These are phyloP conservation scores for Podaxis sp. DNA, from an alignment of 768 basidiomycete genomes.

Conservation along the genomic window DNA sequence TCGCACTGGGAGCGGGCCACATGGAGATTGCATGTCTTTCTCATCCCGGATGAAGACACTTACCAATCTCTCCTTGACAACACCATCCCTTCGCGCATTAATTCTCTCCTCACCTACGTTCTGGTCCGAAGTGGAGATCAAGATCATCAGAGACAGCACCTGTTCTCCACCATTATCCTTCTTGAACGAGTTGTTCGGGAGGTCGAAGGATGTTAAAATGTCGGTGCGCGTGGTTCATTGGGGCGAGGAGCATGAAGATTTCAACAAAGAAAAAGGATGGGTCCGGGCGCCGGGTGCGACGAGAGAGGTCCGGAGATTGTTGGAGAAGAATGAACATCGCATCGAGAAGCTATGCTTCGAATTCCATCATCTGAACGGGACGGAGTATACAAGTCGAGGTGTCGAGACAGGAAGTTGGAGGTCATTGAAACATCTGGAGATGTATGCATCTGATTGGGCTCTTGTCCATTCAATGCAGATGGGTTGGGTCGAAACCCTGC, in stretches of 20 bases:
- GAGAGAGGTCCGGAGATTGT: not conserved
- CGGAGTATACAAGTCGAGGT: not conserved
- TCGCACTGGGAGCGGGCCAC: not conserved
- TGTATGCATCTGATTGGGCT: conserved; percentile 8
- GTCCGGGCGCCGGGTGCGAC: not conserved
- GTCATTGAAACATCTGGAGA: conserved; percentile 6
- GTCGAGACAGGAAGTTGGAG: not conserved
- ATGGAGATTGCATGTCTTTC: not conserved
- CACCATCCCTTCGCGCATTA: conserved; percentile 6
- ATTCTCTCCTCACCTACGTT: conserved; percentile 4
- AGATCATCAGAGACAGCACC: conserved; percentile 4
- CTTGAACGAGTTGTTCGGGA: conserved; percentile 3
- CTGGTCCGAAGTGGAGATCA: conserved; percentile 12
- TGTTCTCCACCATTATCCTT: conserved; percentile 9
- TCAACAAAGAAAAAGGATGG: not conserved
- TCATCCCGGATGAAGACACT: conserved; percentile 1
- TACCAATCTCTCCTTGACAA: conserved; percentile 5
- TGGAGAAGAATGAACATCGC: not conserved
- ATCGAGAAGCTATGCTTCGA: conserved; percentile 3
- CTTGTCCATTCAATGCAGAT: conserved; percentile 2
- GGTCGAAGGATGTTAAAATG: not conserved
- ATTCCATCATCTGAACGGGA: conserved; percentile 9
- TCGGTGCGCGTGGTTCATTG: conserved; percentile 2
- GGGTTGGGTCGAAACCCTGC: not conserved
- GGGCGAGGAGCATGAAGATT: conserved; percentile 1